Evolutionary conservation across 306 rosid species (phyloP).

Genomic region (Lupinus albus): DNA sequence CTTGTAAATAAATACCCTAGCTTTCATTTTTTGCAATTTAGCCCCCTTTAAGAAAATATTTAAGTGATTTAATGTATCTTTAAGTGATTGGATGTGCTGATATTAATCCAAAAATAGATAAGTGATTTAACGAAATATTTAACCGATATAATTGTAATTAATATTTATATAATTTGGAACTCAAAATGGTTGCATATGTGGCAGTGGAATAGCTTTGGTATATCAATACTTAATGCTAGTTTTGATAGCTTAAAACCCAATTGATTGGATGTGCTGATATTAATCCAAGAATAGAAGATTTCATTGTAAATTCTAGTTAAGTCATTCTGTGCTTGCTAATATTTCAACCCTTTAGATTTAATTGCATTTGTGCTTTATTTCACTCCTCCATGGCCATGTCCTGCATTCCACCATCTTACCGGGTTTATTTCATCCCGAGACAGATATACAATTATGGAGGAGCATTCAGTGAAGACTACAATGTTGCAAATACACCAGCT

Average conservation of each 20-base stretch:
- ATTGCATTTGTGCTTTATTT: conserved; percentile 23
- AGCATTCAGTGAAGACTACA: conserved; percentile 86
- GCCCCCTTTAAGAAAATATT: not conserved
- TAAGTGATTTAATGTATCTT: conserved; percentile 20
- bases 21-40: conserved; percentile 28
- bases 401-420: conserved; percentile 32
- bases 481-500: conserved; percentile 91
- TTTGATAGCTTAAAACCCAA: conserved; percentile 1
- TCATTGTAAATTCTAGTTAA: conserved; percentile 1
- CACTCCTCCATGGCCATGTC: conserved; percentile 24
- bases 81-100: conserved; percentile 22
- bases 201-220: not conserved
- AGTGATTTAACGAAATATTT: no score
- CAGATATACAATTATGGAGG: conserved; percentile 92
- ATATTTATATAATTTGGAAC: conserved; percentile 24
- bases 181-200: conserved; percentile 15
- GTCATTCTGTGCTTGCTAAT: not conserved
- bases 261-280: conserved; percentile 18
- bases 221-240: conserved; percentile 15
- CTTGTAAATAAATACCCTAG: not conserved
- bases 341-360: not conserved
- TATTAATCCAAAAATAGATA: not conserved
- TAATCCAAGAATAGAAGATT: not conserved
- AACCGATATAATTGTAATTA: no score
- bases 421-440: conserved; percentile 30